These are phyloP conservation scores for Xylaria grammica DNA, from an alignment of 495 filamentous ascomycete species.

Conservation along the genomic window DNA sequence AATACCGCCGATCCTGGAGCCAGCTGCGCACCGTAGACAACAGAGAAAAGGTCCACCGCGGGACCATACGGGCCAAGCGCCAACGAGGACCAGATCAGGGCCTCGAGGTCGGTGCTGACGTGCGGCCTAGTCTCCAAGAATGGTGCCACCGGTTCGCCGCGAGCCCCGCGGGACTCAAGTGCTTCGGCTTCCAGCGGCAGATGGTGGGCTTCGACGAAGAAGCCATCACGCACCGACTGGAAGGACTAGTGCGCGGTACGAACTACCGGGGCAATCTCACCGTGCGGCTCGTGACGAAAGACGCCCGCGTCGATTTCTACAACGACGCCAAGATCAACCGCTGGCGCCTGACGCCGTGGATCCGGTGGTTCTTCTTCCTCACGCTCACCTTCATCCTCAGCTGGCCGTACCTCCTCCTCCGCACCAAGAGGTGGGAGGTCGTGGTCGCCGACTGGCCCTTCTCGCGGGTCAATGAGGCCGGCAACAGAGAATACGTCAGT, in stretches of 20 bases:
- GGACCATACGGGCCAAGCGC: slow-evolving; percentile 45
- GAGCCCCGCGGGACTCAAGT: slow-evolving; percentile 54
- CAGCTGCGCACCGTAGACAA: slow-evolving; percentile 46
- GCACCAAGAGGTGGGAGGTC: slow-evolving; percentile 66
- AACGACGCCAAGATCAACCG: slow-evolving; percentile 58
- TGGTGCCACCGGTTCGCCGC: slow-evolving; percentile 64
- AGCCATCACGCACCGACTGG: slow-evolving; percentile 48
- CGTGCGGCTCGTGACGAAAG: slow-evolving; percentile 58
- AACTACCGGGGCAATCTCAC: slow-evolving; percentile 63
- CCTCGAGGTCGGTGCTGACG: slow-evolving; percentile 40
- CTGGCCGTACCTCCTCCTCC: slow-evolving; percentile 68
- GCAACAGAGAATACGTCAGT: slow-evolving; percentile 47
- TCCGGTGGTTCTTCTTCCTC: slow-evolving; percentile 63
- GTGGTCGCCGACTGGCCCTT: slow-evolving; percentile 59
- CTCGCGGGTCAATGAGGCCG: slow-evolving; percentile 35
- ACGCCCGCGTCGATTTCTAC: slow-evolving; percentile 57
- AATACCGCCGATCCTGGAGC: slow-evolving; percentile 34
- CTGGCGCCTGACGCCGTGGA: slow-evolving; percentile 63
- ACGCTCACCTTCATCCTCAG: slow-evolving; percentile 65
- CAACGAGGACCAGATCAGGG: slow-evolving; percentile 39
- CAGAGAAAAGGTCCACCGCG: slow-evolving; percentile 45
- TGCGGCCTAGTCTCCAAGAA: slow-evolving; percentile 52
- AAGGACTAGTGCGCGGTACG: slow-evolving; percentile 55
- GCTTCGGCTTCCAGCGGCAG: slow-evolving; percentile 55
- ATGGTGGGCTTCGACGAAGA: slow-evolving; percentile 58